Base-by-base conservation (phyloP, 148 eudicot genomes). In the Persicaria maculosa region DNA sequence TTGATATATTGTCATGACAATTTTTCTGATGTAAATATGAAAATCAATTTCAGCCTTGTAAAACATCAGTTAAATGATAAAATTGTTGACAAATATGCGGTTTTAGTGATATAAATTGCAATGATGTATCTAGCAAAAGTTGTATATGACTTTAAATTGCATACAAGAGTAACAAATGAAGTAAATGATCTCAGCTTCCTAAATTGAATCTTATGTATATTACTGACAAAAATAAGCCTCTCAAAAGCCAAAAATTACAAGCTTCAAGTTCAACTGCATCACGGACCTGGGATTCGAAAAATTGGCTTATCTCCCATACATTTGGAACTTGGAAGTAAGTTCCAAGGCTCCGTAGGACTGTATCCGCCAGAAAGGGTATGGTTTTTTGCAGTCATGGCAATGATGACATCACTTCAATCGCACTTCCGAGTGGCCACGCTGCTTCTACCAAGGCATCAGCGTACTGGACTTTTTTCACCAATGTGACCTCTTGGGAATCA, bases 401-500 rank as follows among this genome's bases (percentile, higher is more conserved):
- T 17, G 92, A 86, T 15, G 97, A 92, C 68, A 87, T 84, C 54
- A 78, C 93, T 71, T 92, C 97, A 61, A 92, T 92, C 76, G 97
- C 95, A 78, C 91, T 90, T 54, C 97, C 95, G 22, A 92, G 79
- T 15, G 95, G 93, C 97, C 95, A 92, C 11, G 97, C 97, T 6
- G 97, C 97, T 84, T 92, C 97, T 70, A 92, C 97, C 19, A 70
- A 74, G 7, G 85, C 80, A 78, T 84, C 86, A 25, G 82, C 83
- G 53, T 90, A 92, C 15, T 88, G 79, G 1, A 92, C 89, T 76
- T 86, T 77, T 82, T 90, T 92, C 81, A 90, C 97, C 87, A 92
- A 76, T 76, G 91, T 92, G 73, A 92, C 86, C 83, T 80, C 65
- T 80, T 88, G 95, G 77, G 86, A 82, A 45, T 86, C 85, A 73